Evolutionary conservation across 2,329 filamentous ascomycete species (phyloP).

Genomic region (Neonectria faginata): DNA sequence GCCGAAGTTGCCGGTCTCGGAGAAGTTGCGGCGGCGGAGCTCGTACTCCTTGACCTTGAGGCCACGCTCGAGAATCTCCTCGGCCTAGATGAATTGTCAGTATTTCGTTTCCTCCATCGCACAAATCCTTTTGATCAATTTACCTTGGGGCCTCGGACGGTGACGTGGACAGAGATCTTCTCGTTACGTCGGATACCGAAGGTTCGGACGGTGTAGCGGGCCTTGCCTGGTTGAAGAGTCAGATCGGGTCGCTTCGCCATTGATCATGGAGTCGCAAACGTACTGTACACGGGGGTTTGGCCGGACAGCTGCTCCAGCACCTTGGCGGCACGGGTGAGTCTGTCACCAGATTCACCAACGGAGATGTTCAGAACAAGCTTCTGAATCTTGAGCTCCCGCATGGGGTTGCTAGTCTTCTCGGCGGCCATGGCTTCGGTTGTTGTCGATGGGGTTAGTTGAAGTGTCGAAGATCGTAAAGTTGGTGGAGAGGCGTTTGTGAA

Average conservation of each 20-base stretch:
- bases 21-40: slow-evolving; percentile 99
- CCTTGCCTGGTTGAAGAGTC: slow-evolving; percentile 78
- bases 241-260: slow-evolving; percentile 31
- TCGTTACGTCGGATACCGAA: slow-evolving; percentile 99
- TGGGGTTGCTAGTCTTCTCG: slow-evolving; percentile 96
- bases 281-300: slow-evolving; percentile 99
- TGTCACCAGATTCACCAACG: slow-evolving; percentile 99
- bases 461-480: slow-evolving; percentile 50
- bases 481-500: slow-evolving; percentile 41
- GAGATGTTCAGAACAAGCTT: slow-evolving; percentile 99
- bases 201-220: slow-evolving; percentile 99
- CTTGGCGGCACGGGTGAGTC: slow-evolving; percentile 99
- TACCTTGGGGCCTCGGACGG: slow-evolving; percentile 92
- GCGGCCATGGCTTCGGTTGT: slow-evolving; percentile 62
- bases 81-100: slow-evolving; percentile 69
- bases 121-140: slow-evolving; percentile 25
- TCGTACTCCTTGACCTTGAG: slow-evolving; percentile 99
- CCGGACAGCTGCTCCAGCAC: slow-evolving; percentile 99
- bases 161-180: slow-evolving; percentile 99
- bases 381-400: slow-evolving; percentile 99
- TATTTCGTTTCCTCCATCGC: neutral
- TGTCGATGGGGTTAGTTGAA: slow-evolving; percentile 50
- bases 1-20: slow-evolving; percentile 99
- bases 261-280: slow-evolving; percentile 50
- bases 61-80: slow-evolving; percentile 99